Evolutionary conservation across 2,329 filamentous ascomycete species (phyloP).

Genomic region (Paecilomyces variotii): DNA sequence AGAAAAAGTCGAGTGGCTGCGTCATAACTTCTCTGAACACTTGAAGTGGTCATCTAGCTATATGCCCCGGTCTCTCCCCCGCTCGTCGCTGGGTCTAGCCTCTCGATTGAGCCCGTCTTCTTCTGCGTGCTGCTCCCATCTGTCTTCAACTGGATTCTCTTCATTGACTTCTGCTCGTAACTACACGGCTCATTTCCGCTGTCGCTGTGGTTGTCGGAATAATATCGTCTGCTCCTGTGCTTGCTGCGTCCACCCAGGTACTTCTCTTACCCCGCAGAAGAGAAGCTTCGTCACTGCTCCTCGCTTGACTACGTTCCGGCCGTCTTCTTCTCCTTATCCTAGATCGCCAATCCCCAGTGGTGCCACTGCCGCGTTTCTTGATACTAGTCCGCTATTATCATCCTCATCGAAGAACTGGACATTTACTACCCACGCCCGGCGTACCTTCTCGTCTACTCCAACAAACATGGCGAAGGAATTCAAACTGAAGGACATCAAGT

Average conservation of each 20-base stretch:
- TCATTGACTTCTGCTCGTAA: not conserved
- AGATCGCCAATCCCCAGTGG: not conserved
- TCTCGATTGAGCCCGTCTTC: not conserved
- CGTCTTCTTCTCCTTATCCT: not conserved
- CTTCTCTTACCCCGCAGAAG: not conserved
- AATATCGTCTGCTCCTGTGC: slow-evolving; percentile 13
- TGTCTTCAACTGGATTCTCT: not conserved
- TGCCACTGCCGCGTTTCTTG: not conserved
- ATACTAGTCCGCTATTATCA: not conserved
- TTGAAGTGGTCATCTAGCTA: not conserved
- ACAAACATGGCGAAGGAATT: slow-evolving; percentile 30
- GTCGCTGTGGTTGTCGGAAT: slow-evolving; percentile 16
- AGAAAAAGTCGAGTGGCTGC: not conserved
- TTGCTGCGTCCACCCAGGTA: slow-evolving; percentile 15
- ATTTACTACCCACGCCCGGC: not conserved
- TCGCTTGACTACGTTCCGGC: not conserved
- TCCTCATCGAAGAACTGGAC: not conserved
- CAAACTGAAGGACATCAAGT: slow-evolving; percentile 65
- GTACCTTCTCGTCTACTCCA: slow-evolving; percentile 5
- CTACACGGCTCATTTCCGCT: slow-evolving; percentile 1
- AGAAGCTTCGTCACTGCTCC: slow-evolving; percentile 3
- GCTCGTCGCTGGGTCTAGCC: slow-evolving; percentile 3
- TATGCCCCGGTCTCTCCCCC: slow-evolving; percentile 6
- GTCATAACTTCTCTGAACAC: not conserved
- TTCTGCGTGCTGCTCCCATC: not conserved